Evolutionary conservation across 345 rosid genomes (phyloP).

Genomic region (Draba incana): DNA sequence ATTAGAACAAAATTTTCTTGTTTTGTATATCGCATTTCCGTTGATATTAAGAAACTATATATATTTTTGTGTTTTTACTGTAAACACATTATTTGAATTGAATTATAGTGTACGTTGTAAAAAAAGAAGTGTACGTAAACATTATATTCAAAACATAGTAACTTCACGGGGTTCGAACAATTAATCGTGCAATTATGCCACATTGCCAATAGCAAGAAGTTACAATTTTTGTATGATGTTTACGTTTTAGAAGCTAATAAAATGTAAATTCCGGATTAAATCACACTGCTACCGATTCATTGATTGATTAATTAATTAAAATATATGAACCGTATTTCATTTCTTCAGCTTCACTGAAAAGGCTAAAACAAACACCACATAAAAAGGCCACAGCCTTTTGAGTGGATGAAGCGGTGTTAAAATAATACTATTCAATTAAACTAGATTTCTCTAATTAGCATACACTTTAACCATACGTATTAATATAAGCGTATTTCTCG

Average conservation of each 20-base stretch:
- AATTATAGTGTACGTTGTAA: not conserved
- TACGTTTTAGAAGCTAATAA: not conserved
- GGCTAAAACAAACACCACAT: conserved; percentile 35
- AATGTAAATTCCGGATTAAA: conserved; percentile 3
- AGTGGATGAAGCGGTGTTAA: conserved; percentile 19
- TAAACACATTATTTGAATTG: not conserved
- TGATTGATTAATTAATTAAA: conserved; percentile 2
- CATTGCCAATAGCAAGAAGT: not conserved
- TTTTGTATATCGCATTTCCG: too few species aligned
- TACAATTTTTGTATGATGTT: not conserved
- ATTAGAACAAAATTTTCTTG: too few species aligned
- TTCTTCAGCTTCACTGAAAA: conserved; percentile 40
- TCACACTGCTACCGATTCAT: not conserved
- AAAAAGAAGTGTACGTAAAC: too few species aligned
- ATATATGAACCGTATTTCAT: conserved; percentile 14
- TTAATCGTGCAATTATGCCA: not conserved
- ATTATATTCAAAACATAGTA: not conserved
- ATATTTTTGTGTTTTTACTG: not conserved
- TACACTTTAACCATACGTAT: conserved; percentile 17
- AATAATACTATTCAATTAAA: conserved; percentile 2
- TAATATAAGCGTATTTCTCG: not conserved
- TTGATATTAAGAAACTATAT: not conserved
- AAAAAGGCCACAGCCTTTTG: conserved; percentile 28
- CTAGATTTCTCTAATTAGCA: not conserved
- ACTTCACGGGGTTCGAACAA: not conserved